Evolutionary conservation across 441 rosid species (phyloP), one percentile per base, ranked within the genome.

Genomic region (Arabidopsis hybrid): DNA sequence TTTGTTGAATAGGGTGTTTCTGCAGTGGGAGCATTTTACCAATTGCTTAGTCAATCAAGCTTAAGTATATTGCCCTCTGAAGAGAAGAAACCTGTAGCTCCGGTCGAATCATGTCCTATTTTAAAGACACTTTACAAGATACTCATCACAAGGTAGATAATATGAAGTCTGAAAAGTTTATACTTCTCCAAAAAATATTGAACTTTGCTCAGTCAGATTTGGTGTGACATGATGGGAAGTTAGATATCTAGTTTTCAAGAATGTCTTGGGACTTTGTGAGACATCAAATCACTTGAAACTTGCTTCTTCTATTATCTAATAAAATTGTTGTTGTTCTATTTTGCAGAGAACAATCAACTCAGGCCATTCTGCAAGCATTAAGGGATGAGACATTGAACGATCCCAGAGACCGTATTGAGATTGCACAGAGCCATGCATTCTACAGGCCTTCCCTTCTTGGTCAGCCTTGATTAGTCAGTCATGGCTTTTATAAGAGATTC

Each of bases 371-470:
- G 64, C 90, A 95, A 81, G 99, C 99, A 2, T 71, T 95, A 70
- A 84, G 95, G 78, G 99, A 95, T 63, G 98, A 95, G 78, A 95
- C 96, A 39, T 16, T 93, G 89, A 90, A 91, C 21, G 99, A 95
- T 78, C 98, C 99, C 1, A 84, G 98, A 21, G 99, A 91, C 58
- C 86, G 98, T 62, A 95, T 95, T 7, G 95, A 95, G 87, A 91
- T 95, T 65, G 99, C 97, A 17, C 97, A 95, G 65, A 91, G 84
- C 70, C 98, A 92, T 82, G 96, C 96, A 50, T 92, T 92, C 82
- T 89, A 88, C 83, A 85, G 95, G 83, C 99, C 99, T 66, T 95
- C 98, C 17, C 95, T 95, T 65, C 97, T 95, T 29, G 91, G 92
- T 45, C 95, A 91, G 81, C 91, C 96, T 64, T 87, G 83, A 85